Percentiles rank a stretch among this genome's conserved stretches.
phyloP scores from a whole-genome alignment of 108 stramenopile species.

The Pseudonitzschia pungens region DNA sequence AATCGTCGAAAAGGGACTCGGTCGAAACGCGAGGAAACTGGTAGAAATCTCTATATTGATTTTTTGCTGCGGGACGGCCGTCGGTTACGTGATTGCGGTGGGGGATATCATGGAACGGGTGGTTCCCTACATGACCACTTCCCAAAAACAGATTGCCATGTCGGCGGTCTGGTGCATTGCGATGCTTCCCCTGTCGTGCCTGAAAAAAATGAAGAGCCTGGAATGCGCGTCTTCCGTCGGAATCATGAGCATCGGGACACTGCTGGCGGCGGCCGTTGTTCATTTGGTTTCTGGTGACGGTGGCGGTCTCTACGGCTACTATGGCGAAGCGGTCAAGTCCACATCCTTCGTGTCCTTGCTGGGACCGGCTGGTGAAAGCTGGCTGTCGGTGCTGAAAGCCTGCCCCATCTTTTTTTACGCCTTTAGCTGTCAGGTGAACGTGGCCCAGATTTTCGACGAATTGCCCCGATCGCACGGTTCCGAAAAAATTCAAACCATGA shows the following conservation, averaged over 20 bases:
- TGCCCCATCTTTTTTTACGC: conserved; percentile 85
- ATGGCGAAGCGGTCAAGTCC: background rate
- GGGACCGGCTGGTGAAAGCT: conserved; percentile 45
- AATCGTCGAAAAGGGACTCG: conserved; percentile 50
- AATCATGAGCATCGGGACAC: conserved; percentile 62
- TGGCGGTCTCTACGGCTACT: background rate
- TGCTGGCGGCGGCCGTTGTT: conserved; percentile 65
- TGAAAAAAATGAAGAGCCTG: conserved; percentile 58
- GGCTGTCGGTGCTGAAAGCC: conserved; percentile 53
- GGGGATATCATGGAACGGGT: conserved; percentile 75
- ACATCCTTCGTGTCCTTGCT: conserved; percentile 29
- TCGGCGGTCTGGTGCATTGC: conserved; percentile 54
- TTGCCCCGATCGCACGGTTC: conserved; percentile 16
- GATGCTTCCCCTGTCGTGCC: conserved; percentile 70
- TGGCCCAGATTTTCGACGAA: conserved; percentile 74
- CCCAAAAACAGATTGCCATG: conserved; percentile 27
- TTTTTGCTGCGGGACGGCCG: conserved; percentile 68
- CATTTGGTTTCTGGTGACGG: conserved; percentile 50
- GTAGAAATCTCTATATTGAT: conserved; percentile 64
- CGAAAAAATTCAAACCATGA: conserved; percentile 36
- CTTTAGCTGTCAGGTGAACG: conserved; percentile 84
- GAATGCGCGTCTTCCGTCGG: conserved; percentile 64
- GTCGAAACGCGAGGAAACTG: conserved; percentile 32
- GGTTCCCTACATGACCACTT: conserved; percentile 18
- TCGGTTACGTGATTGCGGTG: conserved; percentile 71